Evolutionary conservation across 202 grass and related monocot species (phyloP).

Genomic region (Bolboschoenoplectus hybrid): DNA sequence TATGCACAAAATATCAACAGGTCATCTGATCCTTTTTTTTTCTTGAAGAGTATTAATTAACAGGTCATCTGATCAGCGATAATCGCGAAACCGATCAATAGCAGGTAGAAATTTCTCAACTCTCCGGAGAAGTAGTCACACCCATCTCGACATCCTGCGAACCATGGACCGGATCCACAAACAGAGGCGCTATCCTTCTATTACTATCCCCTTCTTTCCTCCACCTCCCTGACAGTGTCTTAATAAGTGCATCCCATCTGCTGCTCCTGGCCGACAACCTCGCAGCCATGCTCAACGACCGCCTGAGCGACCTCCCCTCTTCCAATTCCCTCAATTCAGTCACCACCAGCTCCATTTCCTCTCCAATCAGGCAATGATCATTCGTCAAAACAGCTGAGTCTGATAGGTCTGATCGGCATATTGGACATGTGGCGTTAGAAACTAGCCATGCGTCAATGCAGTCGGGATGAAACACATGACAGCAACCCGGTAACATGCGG

Average conservation of each 20-base stretch:
- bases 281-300: constrained; percentile 47
- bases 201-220: constrained; percentile 34
- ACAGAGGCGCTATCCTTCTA: constrained; percentile 11
- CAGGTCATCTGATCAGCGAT: background rate
- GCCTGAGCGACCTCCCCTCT: constrained; percentile 44
- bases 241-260: constrained; percentile 26
- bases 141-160: constrained; percentile 13
- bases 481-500: constrained; percentile 59
- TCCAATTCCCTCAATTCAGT: constrained; percentile 38
- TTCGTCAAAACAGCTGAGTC: background rate
- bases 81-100: background rate
- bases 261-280: constrained; percentile 10
- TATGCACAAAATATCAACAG: background rate
- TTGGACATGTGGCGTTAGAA: constrained; percentile 56
- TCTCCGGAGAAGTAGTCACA: background rate
- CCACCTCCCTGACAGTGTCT: constrained; percentile 30
- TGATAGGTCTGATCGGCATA: constrained; percentile 64
- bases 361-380: constrained; percentile 32
- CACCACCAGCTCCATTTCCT: constrained; percentile 15
- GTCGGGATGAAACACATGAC: constrained; percentile 62
- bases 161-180: background rate
- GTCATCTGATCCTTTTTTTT: background rate
- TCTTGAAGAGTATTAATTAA: background rate
- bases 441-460: constrained; percentile 71
- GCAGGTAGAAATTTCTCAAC: background rate